Base-by-base conservation (phyloP, 2,329 filamentous ascomycete species). In the Ascochyta pisi region DNA sequence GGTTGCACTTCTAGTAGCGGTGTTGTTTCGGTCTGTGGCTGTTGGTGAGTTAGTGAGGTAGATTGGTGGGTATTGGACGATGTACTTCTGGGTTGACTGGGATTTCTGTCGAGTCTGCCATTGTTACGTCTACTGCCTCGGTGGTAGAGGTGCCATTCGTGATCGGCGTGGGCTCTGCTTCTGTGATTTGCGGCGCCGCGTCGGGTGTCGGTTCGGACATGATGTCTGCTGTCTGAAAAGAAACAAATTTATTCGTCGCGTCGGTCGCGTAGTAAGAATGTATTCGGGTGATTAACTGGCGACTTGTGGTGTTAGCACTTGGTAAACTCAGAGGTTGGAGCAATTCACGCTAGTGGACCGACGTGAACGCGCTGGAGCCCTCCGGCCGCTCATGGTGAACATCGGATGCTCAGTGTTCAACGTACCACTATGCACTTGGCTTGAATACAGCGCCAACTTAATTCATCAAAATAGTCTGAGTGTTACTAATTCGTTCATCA, bases 91-190 rank as follows among this genome's bases (percentile, higher is more conserved):
- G 46, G 1, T 34, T 23, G 7, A 51, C 15, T 2, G 54, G 42
- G 6, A 34, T 27, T 3, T 54, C 51, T 47, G 44, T 38, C 1
- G 65, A 57, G 29, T 73, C 70, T 40, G 65, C 55, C 71, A 74
- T 74, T 50, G 70, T 65, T 50, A 74, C 58, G 43, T 74, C 71
- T 54, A 57, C 46, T 43, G 56, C 24, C 48, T 59, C 54, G 10
- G 50, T 43, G 13, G 43, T 34, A 43, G 43, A 43, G 5, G 39
- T 45, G 50, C 69, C 69, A 37, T 73, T 69, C 50, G 62, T 56
- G 41, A 66, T 51, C 22, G 65, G 59, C 37, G 56, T 49, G 12
- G 62, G 42, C 24, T 61, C 60, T 40, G 61, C 39, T 37, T 68
- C 66, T 41, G 58, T 22, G 54, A 53, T 50, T 58, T 66, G 63